Percentiles rank a stretch among this genome's conserved stretches.
phyloP scores from a whole-genome alignment of 2,329 filamentous ascomycete genomes.

The Penicillium sp. region DNA sequence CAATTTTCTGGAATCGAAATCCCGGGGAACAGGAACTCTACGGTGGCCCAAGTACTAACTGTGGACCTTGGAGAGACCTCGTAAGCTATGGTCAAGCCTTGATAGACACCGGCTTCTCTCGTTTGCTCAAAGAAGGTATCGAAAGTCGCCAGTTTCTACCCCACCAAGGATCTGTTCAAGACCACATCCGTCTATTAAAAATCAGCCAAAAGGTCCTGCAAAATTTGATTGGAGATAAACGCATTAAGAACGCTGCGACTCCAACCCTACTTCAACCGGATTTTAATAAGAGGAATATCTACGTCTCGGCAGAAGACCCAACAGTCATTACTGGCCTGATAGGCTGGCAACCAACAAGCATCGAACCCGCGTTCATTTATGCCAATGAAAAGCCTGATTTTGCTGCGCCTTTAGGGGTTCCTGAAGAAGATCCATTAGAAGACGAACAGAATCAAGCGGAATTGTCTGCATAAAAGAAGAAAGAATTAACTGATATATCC shows the following conservation, averaged over 20 bases:
- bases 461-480: slow-evolving; percentile 9
- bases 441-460: slow-evolving; percentile 12
- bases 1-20: slow-evolving; percentile 19
- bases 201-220: slow-evolving; percentile 17
- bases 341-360: slow-evolving; percentile 36
- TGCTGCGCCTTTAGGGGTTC: slow-evolving; percentile 14
- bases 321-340: slow-evolving; percentile 33
- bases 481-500: slow-evolving; percentile 24
- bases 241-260: slow-evolving; percentile 17
- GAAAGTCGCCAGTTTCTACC: slow-evolving; percentile 4
- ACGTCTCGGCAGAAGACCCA: slow-evolving; percentile 31
- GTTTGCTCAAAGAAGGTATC: slow-evolving; percentile 15
- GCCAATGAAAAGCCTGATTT: slow-evolving; percentile 33
- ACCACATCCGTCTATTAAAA: slow-evolving; percentile 1
- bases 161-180: slow-evolving; percentile 21
- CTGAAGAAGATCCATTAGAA: slow-evolving; percentile 15
- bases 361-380: slow-evolving; percentile 35
- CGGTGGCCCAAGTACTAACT: slow-evolving; percentile 18
- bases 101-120: slow-evolving; percentile 25
- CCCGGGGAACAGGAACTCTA: slow-evolving; percentile 11
- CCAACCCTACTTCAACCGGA: slow-evolving; percentile 32
- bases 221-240: slow-evolving; percentile 21
- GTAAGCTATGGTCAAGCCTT: slow-evolving; percentile 16
- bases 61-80: slow-evolving; percentile 24
- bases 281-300: slow-evolving; percentile 37